These are phyloP conservation scores for Ensete glaucum DNA, from an alignment of 176 grass and related monocot species.

Conservation along the genomic window DNA sequence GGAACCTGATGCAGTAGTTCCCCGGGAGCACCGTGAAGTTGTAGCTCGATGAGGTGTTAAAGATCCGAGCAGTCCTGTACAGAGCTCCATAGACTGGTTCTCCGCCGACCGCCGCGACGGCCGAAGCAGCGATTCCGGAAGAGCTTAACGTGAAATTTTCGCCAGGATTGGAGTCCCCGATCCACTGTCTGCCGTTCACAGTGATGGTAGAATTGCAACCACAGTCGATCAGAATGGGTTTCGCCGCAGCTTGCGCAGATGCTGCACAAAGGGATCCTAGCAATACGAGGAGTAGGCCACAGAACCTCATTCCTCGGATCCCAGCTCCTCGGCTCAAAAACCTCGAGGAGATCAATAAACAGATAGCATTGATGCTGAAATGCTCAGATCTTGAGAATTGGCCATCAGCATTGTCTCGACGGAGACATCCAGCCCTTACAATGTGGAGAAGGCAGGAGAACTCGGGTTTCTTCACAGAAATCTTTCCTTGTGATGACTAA, in stretches of 20 bases:
- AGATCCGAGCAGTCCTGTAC: constrained; percentile 21
- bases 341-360: not conserved
- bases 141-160: constrained; percentile 13
- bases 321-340: not conserved
- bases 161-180: constrained; percentile 9
- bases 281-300: constrained; percentile 1
- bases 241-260: not conserved
- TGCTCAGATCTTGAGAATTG: not conserved
- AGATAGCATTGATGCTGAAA: not conserved
- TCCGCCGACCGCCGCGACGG: not conserved
- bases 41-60: constrained; percentile 19
- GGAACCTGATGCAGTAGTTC: constrained; percentile 16
- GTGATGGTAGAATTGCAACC: constrained; percentile 20
- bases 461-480: too few species aligned
- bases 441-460: too few species aligned
- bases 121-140: constrained; percentile 1
- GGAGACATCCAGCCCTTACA: too few species aligned
- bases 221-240: constrained; percentile 10
- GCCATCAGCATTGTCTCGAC: not conserved
- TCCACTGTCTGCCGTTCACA: constrained; percentile 14
- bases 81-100: constrained; percentile 9
- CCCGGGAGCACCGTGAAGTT: constrained; percentile 13
- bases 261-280: not conserved
- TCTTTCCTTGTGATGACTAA: too few species aligned
- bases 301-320: not conserved